phyloP scores from a whole-genome alignment of 2,329 filamentous ascomycete species.

The Sporothrix inflata region DNA sequence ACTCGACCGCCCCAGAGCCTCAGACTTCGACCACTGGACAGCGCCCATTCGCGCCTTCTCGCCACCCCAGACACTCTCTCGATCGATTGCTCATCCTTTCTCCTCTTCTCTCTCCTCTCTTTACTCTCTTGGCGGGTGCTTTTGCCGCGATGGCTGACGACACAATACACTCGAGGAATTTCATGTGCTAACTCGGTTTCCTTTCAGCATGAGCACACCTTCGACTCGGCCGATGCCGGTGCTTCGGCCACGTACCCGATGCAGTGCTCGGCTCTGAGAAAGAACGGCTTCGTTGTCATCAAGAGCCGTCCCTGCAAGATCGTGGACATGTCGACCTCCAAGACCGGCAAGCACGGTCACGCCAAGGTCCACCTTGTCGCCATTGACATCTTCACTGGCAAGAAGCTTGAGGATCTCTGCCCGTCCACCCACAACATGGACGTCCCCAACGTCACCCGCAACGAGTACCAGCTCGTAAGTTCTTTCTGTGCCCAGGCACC shows the following conservation, averaged over 20 bases:
- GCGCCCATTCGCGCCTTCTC: not conserved
- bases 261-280: constrained; percentile 99
- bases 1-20: not conserved
- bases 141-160: not conserved
- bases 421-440: constrained; percentile 99
- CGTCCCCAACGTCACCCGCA: constrained; percentile 88
- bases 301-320: constrained; percentile 99
- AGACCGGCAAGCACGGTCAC: constrained; percentile 99
- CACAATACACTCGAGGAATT: not conserved
- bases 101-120: not conserved
- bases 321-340: constrained; percentile 99
- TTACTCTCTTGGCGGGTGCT: not conserved
- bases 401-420: constrained; percentile 99
- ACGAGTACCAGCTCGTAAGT: constrained; percentile 93
- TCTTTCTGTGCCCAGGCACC: constrained; percentile 3
- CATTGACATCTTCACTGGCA: constrained; percentile 98
- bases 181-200: not conserved
- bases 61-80: not conserved
- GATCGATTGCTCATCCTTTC: not conserved
- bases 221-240: constrained; percentile 95
- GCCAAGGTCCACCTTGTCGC: constrained; percentile 99
- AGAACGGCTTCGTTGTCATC: constrained; percentile 99
- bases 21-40: not conserved
- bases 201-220: constrained; percentile 67
- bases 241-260: constrained; percentile 93